Conservation (phyloP, 768 basidiomycete genomes). For the Hemileccinum impolitum region DNA sequence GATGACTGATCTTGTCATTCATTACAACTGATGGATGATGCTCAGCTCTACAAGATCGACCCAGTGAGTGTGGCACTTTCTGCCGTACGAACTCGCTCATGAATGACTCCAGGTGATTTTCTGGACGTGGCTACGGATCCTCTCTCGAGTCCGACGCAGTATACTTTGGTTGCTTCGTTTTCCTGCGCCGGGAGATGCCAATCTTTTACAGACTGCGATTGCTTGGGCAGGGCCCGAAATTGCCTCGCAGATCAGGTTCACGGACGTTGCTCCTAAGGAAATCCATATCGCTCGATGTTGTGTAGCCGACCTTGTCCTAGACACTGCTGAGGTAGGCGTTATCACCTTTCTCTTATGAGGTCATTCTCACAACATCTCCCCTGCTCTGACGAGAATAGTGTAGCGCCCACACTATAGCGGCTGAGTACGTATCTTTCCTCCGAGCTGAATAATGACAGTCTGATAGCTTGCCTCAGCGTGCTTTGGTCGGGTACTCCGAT, state of each 20-base stretch:
- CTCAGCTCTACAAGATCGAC: conserved; percentile 46
- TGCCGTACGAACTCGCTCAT: background rate
- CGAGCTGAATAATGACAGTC: background rate
- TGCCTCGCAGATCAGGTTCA: conserved; percentile 44
- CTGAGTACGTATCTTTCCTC: conserved; percentile 36
- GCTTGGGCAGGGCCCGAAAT: conserved; percentile 46
- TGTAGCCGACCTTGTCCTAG: conserved; percentile 50
- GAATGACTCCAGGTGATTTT: conserved; percentile 35
- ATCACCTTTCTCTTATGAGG: background rate
- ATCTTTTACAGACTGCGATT: conserved; percentile 39
- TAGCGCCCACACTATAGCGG: conserved; percentile 50
- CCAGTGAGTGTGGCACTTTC: conserved; percentile 26
- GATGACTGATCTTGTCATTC: background rate
- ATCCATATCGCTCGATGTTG: conserved; percentile 43
- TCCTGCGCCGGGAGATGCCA: conserved; percentile 44
- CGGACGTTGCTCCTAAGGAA: conserved; percentile 46
- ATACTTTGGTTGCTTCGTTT: conserved; percentile 55
- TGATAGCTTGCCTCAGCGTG: conserved; percentile 32
- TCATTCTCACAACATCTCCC: background rate
- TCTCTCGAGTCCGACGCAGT: conserved; percentile 41
- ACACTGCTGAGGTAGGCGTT: conserved; percentile 44
- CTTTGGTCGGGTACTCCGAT: conserved; percentile 52
- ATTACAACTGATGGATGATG: conserved; percentile 7
- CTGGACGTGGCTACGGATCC: conserved; percentile 47
- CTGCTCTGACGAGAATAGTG: conserved; percentile 31